Conservation (phyloP, 495 filamentous ascomycete genomes). For the Lineolata rhizophorae region DNA sequence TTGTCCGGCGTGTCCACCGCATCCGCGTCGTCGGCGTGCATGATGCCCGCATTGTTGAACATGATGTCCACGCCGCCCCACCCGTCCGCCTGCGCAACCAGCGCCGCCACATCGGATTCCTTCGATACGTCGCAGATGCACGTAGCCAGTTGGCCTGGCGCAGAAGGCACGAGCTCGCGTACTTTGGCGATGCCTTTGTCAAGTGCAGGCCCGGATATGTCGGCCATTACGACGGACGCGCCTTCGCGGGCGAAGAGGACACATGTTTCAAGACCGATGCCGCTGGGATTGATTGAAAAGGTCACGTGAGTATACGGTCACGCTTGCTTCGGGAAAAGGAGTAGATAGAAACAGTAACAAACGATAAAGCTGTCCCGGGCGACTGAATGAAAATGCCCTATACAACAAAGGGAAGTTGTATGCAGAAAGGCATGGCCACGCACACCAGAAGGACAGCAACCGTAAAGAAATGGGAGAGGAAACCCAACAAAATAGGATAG, state of each 20-base stretch:
- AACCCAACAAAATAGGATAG: no score
- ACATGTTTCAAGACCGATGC: slow-evolving; percentile 86
- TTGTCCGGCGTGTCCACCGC: slow-evolving; percentile 65
- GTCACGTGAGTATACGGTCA: no score
- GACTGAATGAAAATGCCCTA: no score
- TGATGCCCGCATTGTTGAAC: slow-evolving; percentile 98
- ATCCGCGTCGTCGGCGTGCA: slow-evolving; percentile 78
- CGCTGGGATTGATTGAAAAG: slow-evolving; percentile 35
- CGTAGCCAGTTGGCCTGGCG: slow-evolving; percentile 33
- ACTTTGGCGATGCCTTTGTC: slow-evolving; percentile 46
- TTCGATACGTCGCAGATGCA: slow-evolving; percentile 43
- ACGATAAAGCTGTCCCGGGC: no score
- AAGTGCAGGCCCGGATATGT: slow-evolving; percentile 55
- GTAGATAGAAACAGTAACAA: neutral
- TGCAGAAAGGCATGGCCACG: no score
- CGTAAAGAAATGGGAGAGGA: no score
- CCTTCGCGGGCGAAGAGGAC: slow-evolving; percentile 87
- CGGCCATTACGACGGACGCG: slow-evolving; percentile 66
- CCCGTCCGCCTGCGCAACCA: slow-evolving; percentile 46
- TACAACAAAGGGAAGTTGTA: no score
- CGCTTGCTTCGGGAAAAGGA: no score
- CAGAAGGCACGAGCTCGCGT: slow-evolving; percentile 43
- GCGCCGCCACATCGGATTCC: slow-evolving; percentile 48
- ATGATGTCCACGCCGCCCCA: slow-evolving; percentile 92
- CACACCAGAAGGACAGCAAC: no score